These are phyloP conservation scores for Trematosphaeria pertusa DNA, from an alignment of 2,329 filamentous ascomycete genomes.

Conservation along the genomic window DNA sequence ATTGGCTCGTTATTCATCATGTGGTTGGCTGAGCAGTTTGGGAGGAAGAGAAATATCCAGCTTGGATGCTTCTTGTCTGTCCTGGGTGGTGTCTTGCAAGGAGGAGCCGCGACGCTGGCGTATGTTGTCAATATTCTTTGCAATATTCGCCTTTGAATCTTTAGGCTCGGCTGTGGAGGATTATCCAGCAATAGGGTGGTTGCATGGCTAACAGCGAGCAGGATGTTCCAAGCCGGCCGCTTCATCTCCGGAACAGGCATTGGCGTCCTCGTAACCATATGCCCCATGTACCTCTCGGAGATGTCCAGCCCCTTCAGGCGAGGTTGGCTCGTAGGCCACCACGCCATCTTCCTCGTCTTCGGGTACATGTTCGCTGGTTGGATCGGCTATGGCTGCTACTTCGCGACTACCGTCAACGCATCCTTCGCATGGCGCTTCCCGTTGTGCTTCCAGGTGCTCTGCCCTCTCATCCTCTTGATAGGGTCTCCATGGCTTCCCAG, in stretches of 20 bases:
- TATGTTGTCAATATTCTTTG: too few species aligned
- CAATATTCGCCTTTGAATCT: too few species aligned
- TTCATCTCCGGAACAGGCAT: conserved; percentile 53
- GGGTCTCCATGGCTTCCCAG: conserved; percentile 53
- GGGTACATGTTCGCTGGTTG: conserved; percentile 55
- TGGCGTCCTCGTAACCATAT: conserved; percentile 53
- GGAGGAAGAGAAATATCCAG: conserved; percentile 56
- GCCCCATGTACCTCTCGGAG: conserved; percentile 56
- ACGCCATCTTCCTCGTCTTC: conserved; percentile 56
- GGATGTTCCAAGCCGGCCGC: conserved; percentile 55
- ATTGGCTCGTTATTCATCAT: conserved; percentile 58
- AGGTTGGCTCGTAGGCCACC: conserved; percentile 51
- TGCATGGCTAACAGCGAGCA: conserved; percentile 25
- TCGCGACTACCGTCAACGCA: conserved; percentile 43
- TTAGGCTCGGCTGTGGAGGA: too few species aligned
- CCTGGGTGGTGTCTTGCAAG: conserved; percentile 57
- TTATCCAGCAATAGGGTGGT: too few species aligned
- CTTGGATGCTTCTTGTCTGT: conserved; percentile 54
- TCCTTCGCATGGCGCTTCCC: conserved; percentile 57
- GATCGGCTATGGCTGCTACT: conserved; percentile 56
- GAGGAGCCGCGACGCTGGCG: conserved; percentile 53
- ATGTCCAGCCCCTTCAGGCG: conserved; percentile 50
- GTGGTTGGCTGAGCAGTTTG: conserved; percentile 57
- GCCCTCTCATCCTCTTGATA: conserved; percentile 49
- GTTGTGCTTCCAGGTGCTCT: conserved; percentile 50